Evolutionary conservation across 768 basidiomycete genomes (phyloP), one percentile per base, ranked within the genome.

Genomic region (Ramaria sp.): DNA sequence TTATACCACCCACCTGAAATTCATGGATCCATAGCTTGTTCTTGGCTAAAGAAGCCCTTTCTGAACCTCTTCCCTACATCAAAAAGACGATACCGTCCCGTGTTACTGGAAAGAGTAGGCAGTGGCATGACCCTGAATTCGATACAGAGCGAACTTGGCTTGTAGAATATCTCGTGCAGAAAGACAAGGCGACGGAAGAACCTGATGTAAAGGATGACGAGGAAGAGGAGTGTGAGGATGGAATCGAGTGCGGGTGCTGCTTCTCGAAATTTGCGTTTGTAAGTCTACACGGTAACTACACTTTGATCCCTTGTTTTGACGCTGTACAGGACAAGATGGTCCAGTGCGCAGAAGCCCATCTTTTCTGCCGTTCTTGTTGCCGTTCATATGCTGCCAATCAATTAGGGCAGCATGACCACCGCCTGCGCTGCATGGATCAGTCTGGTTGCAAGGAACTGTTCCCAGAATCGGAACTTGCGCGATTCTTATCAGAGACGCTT

Each of bases 211-310:
- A 70, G 42, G 63, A 68, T 34, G 58, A 74, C n/a, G 74, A 73
- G 39, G 68, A 71, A 24, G 70, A 73, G 18, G 79, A 76, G 30
- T 71, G 66, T 7, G 74, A 73, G 7, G 77, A 72, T 48, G 85
- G 83, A 2, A 80, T 93, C 34, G 89, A 93, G 61, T 94, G 92
- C 61, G 86, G 85, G 12, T 94, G 91, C 61, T 96, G 92, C 67
- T 95, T 92, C 63, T 69, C 77, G 3, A 73, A 69, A 10, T 88
- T 82, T 57, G 65, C 81, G 3, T 84, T 87, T 67, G 88, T 89
- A 65, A 55, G 87, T 38, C 42, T 8, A 4, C 15, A 24, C 36
- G 27, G 25, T 15, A 10, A 8, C 48, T 24, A 34, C 36, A 32
- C 27, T 49, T 56, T 32, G 41, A 27, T 27, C 16, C 55, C 24